Conservation (phyloP, 2,329 filamentous ascomycete genomes). For the Didymella keratinophila region DNA sequence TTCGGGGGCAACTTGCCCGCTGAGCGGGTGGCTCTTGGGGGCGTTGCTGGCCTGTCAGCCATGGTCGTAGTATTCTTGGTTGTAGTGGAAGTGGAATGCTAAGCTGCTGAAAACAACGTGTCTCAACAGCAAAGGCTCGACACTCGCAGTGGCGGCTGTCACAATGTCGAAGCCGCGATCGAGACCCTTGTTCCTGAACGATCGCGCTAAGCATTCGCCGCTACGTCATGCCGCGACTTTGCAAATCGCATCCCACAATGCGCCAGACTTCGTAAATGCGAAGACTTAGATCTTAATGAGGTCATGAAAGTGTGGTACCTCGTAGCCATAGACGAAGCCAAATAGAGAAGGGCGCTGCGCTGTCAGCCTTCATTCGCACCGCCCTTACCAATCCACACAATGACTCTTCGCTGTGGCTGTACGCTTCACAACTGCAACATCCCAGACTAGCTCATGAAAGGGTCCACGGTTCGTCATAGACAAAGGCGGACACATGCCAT, state of each 20-base stretch:
- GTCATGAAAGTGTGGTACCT: background rate
- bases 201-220: slow-evolving; percentile 37
- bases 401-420: slow-evolving; percentile 49
- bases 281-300: no score
- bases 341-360: slow-evolving; percentile 30
- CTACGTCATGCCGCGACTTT: slow-evolving; percentile 23
- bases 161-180: slow-evolving; percentile 17
- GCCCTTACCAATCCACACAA: slow-evolving; percentile 45
- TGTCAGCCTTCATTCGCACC: slow-evolving; percentile 18
- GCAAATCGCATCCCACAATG: slow-evolving; percentile 15
- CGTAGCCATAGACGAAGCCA: background rate
- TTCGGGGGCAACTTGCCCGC: slow-evolving; percentile 53
- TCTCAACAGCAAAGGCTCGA: background rate
- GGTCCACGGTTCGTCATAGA: slow-evolving; percentile 13
- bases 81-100: no score
- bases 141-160: slow-evolving; percentile 27
- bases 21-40: slow-evolving; percentile 53
- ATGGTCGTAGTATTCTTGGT: slow-evolving; percentile 29
- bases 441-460: slow-evolving; percentile 5
- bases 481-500: slow-evolving; percentile 1
- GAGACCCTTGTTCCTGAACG: slow-evolving; percentile 36
- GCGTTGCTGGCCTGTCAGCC: slow-evolving; percentile 57
- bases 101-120: background rate
- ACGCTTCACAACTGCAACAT: slow-evolving; percentile 23
- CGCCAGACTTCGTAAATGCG: background rate